These are phyloP conservation scores for Obelidium mucronatum DNA, from an alignment of 192 early-diverging fungal species.

Conservation along the genomic window DNA sequence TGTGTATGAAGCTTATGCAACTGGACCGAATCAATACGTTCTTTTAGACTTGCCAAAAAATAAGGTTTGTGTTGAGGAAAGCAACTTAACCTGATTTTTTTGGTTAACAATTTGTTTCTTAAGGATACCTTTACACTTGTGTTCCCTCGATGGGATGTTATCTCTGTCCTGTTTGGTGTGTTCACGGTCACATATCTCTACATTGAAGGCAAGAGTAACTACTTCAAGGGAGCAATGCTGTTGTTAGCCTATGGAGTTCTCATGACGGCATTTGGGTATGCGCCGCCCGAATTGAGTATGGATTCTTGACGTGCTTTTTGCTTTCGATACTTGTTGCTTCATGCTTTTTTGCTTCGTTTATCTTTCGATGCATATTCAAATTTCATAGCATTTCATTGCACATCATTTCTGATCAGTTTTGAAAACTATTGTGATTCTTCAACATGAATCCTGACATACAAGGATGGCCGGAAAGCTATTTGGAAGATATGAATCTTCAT, in stretches of 20 bases:
- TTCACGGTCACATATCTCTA: slow-evolving; percentile 87
- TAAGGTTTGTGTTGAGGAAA: neutral
- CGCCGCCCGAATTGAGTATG: slow-evolving; percentile 38
- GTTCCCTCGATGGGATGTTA: slow-evolving; percentile 77
- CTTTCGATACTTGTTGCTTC: neutral
- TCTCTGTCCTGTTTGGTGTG: slow-evolving; percentile 63
- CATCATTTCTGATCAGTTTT: too few relatives aligned
- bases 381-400: too few relatives aligned
- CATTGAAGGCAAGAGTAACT: slow-evolving; percentile 94
- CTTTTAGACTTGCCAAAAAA: neutral
- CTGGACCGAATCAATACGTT: neutral
- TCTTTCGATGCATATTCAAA: too few relatives aligned
- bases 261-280: slow-evolving; percentile 81
- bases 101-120: neutral
- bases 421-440: too few relatives aligned
- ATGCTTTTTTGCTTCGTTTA: neutral
- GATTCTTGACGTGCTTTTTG: slow-evolving; percentile 30
- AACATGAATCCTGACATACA: too few relatives aligned
- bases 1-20: neutral
- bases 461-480: too few relatives aligned
- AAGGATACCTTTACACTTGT: slow-evolving; percentile 66
- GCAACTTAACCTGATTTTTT: neutral
- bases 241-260: slow-evolving; percentile 86
- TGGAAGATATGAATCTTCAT: too few relatives aligned
- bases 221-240: slow-evolving; percentile 95